phyloP scores from a whole-genome alignment of 805 yeast species.

The Nadsonia fulvescens region DNA sequence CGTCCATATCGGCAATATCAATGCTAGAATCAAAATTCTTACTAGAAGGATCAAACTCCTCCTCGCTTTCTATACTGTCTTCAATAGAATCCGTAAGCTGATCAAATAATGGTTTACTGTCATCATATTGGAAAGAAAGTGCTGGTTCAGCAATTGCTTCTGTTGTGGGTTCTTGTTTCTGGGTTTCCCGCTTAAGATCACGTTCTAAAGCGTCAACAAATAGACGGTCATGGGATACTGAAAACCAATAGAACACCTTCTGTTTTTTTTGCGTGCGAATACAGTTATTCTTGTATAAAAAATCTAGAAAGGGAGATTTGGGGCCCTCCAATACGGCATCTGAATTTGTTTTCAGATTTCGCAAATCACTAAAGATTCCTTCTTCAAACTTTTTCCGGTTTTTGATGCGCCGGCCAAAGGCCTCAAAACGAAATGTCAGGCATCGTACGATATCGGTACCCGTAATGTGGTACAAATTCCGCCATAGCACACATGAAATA shows the following conservation, averaged over 20 bases:
- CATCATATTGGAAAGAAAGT: conserved; percentile 49
- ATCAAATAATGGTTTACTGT: conserved; percentile 18
- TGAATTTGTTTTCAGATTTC: conserved; percentile 61
- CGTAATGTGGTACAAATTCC: conserved; percentile 71
- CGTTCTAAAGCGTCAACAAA: conserved; percentile 89
- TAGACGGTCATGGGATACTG: conserved; percentile 82
- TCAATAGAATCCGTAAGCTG: conserved; percentile 17
- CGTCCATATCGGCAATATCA: too few relatives aligned
- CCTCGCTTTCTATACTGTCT: too few relatives aligned
- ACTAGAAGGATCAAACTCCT: too few relatives aligned
- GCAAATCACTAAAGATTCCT: conserved; percentile 80
- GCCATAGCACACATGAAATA: conserved; percentile 90
- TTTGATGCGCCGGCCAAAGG: conserved; percentile 68
- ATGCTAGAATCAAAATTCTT: too few relatives aligned
- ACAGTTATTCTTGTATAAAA: conserved; percentile 71
- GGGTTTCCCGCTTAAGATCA: conserved; percentile 62
- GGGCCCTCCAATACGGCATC: conserved; percentile 84
- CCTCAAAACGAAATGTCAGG: conserved; percentile 70
- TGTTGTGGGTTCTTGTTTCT: conserved; percentile 50
- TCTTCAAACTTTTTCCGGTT: conserved; percentile 94
- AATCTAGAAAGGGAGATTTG: conserved; percentile 65
- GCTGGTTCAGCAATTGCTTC: conserved; percentile 64
- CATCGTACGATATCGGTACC: conserved; percentile 95
- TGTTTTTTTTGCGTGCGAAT: conserved; percentile 90
- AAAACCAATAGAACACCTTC: conserved; percentile 91